These are phyloP conservation scores for Hordeum vulgare DNA, from an alignment of 176 grass and related monocot genomes.

Conservation along the genomic window DNA sequence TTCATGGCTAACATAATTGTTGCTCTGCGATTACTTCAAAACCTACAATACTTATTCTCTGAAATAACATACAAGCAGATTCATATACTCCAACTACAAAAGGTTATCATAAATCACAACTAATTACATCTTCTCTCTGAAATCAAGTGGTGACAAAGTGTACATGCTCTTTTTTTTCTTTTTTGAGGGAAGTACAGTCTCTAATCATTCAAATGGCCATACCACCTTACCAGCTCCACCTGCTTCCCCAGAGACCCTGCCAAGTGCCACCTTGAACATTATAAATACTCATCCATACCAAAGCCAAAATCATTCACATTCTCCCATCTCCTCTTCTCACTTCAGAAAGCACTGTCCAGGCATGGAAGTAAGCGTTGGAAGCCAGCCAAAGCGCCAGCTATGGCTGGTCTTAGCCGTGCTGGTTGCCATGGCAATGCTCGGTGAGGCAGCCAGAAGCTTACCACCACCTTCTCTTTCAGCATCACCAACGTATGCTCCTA, in stretches of 20 bases:
- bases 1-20: neutral
- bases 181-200: neutral
- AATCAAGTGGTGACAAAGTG: conserved; percentile 14
- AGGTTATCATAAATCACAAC: neutral
- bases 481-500: conserved; percentile 22
- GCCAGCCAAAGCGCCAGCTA: conserved; percentile 15
- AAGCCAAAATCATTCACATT: conserved; percentile 31
- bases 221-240: conserved; percentile 1
- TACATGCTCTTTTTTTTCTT: neutral
- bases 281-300: conserved; percentile 31
- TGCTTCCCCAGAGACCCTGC: conserved; percentile 19
- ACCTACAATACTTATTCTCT: neutral
- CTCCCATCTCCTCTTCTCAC: neutral
- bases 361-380: conserved; percentile 10
- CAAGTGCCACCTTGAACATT: conserved; percentile 18
- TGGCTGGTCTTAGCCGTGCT: conserved; percentile 25
- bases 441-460: conserved; percentile 24
- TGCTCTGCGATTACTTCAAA: neutral
- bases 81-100: neutral
- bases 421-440: neutral
- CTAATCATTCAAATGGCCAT: neutral
- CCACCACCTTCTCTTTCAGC: conserved; percentile 17
- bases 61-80: neutral
- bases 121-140: neutral
- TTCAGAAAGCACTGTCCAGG: neutral